Conservation (phyloP, 139 green algal genomes). For the Closterium sp. region DNA sequence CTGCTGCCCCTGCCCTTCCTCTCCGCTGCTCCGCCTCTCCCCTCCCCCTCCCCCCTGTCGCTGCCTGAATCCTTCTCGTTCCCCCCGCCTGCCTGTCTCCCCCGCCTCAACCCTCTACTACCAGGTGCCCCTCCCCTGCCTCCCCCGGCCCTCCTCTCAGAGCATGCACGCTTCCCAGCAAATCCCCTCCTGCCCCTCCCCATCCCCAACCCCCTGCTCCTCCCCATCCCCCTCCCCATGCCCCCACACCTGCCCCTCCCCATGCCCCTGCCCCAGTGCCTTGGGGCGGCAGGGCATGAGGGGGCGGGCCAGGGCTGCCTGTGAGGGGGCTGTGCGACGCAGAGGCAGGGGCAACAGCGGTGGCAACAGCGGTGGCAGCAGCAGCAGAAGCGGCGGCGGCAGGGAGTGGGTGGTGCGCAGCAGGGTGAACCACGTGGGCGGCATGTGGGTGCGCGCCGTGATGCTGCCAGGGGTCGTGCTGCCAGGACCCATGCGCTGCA, state of each 20-base stretch:
- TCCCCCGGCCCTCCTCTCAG: neutral
- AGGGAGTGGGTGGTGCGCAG: neutral
- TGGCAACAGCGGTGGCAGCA: neutral
- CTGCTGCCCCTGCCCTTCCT: neutral
- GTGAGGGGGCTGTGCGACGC: neutral
- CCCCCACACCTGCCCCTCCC: neutral
- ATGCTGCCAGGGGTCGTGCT: neutral
- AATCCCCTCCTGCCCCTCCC: neutral
- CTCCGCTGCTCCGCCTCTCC: neutral
- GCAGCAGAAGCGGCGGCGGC: neutral
- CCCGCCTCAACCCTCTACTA: neutral
- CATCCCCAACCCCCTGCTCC: neutral
- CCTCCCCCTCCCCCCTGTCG: neutral
- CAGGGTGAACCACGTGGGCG: neutral
- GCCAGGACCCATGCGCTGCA: neutral
- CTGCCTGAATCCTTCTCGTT: neutral
- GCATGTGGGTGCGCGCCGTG: neutral
- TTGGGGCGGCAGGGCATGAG: neutral
- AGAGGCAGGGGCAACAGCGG: neutral
- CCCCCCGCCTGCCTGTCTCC: neutral
- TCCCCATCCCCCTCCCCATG: neutral
- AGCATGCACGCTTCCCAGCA: neutral
- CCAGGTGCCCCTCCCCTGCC: neutral
- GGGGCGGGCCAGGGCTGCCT: neutral
- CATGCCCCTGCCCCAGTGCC: neutral